These are phyloP conservation scores for Metschnikowia noctiluminum DNA, from an alignment of 805 yeast genomes.

Conservation along the genomic window DNA sequence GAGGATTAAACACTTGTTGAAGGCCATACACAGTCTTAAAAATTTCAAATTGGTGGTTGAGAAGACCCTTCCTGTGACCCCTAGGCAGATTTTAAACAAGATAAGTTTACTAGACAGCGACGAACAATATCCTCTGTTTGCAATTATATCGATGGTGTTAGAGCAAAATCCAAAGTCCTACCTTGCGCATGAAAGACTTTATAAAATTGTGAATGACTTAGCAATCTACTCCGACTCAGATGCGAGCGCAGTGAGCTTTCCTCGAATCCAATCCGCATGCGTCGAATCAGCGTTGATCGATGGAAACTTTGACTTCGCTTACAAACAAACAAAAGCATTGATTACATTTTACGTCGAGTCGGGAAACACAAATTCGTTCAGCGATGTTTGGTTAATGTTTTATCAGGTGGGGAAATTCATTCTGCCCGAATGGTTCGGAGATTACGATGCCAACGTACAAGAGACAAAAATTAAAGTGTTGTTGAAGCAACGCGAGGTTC, in stretches of 20 bases:
- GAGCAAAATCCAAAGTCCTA: slow-evolving; percentile 56
- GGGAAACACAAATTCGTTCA: slow-evolving; percentile 16
- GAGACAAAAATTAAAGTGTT: slow-evolving; percentile 24
- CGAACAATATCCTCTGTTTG: slow-evolving; percentile 13
- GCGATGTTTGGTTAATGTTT: slow-evolving; percentile 62
- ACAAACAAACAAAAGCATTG: slow-evolving; percentile 37
- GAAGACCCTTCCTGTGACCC: slow-evolving; percentile 15
- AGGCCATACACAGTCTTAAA: slow-evolving; percentile 33
- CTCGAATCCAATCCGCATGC: slow-evolving; percentile 44
- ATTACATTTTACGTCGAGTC: slow-evolving; percentile 24
- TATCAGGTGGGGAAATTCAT: slow-evolving; percentile 66
- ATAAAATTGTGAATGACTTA: slow-evolving; percentile 39
- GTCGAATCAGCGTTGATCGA: slow-evolving; percentile 66
- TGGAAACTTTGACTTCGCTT: slow-evolving; percentile 59
- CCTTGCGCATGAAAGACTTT: slow-evolving; percentile 39
- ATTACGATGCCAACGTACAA: slow-evolving; percentile 15
- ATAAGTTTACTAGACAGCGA: slow-evolving; percentile 9
- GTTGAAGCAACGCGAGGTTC: slow-evolving; percentile 50
- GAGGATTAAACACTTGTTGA: slow-evolving; percentile 32
- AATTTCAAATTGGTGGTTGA: slow-evolving; percentile 29
- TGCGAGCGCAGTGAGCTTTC: slow-evolving; percentile 22
- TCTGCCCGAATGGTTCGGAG: slow-evolving; percentile 21
- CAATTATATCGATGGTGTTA: slow-evolving; percentile 40
- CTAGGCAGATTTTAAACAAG: slow-evolving; percentile 15
- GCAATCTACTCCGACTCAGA: slow-evolving; percentile 34